Base-by-base conservation (phyloP, 2,329 filamentous ascomycete species). In the Aspergillus sp. region DNA sequence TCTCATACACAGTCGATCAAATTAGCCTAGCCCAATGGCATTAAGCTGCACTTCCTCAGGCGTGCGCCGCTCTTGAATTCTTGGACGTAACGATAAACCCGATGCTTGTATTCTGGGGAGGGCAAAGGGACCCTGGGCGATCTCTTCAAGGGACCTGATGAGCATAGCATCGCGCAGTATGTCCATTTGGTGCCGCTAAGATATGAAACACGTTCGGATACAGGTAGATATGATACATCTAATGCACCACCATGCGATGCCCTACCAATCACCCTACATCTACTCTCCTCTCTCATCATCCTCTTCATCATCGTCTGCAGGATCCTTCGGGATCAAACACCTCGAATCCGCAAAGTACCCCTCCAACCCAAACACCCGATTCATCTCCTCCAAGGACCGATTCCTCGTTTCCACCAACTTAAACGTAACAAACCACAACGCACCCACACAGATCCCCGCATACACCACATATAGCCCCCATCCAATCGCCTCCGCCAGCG, bases 391-490 rank as follows among this genome's bases (percentile, higher is more conserved):
- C 7, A 60, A 40, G 0, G 49, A 51, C 10, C 50, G 50, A 16
- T 54, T 51, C 2, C 55, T 55, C 1, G 56, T 62, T 44, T 59
- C 56, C 8, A 60, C 60, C 26, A 60, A 38, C 6, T 46, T 36
- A 45, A 56, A 54, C 44, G 56, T 55, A 17, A 62, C 58, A 22
- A 62, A 60, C 14, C 53, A 35, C 33, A 62, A 56, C 5, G 60
- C 60, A 9, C 53, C 19, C 2, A 58, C 50, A 36, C 55, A 59
- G 22, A 60, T 57, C 13, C 45, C 47, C 1, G 60, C 50, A 56
- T 59, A 59, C 4, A 60, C 53, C n/a, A 62, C 53, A 33, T 62
- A 59, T 11, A 62, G 26, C 2, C 56, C 56, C 55, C 56, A 60
- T 5, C 57, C 58, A 48, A 60, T 57, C 0, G 52, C 55, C 52